These are phyloP conservation scores for Corchorus capsularis DNA, from an alignment of 345 rosid genomes.

Conservation along the genomic window DNA sequence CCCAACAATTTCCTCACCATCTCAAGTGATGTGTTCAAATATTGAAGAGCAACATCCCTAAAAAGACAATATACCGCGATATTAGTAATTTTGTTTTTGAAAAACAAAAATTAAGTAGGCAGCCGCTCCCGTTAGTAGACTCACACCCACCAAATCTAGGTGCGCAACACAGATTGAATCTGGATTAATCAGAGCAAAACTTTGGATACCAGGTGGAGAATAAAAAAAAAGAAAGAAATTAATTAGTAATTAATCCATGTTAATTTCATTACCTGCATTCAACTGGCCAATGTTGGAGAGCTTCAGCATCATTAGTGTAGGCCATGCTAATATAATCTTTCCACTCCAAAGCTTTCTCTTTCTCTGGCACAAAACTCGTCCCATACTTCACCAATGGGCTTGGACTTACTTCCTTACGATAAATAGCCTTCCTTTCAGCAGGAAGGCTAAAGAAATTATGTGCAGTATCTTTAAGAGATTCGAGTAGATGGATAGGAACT, in stretches of 20 bases:
- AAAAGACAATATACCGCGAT: not conserved
- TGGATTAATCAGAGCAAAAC: no score
- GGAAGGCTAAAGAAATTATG: constrained; percentile 45
- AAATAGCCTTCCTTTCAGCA: constrained; percentile 46
- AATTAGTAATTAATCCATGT: no score
- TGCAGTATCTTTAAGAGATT: constrained; percentile 42
- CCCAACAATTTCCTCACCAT: constrained; percentile 45
- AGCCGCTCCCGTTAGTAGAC: no score
- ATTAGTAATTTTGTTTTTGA: no score
- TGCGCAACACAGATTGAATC: no score
- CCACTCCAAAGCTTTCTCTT: constrained; percentile 67
- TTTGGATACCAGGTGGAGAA: no score
- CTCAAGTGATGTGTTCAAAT: constrained; percentile 38
- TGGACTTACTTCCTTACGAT: constrained; percentile 49
- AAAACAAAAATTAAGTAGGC: no score
- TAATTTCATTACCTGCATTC: constrained; percentile 41
- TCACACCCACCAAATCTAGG: no score
- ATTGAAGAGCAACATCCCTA: constrained; percentile 51
- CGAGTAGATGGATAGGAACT: constrained; percentile 47
- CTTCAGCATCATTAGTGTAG: constrained; percentile 56
- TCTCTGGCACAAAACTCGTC: constrained; percentile 59
- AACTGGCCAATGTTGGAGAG: constrained; percentile 53
- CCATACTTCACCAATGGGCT: constrained; percentile 54
- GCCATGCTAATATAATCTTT: constrained; percentile 60
- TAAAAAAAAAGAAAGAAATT: no score